Evolutionary conservation across 2,329 filamentous ascomycete genomes (phyloP), one percentile per base, ranked within the genome.

Genomic region (Colletotrichum noveboracense): DNA sequence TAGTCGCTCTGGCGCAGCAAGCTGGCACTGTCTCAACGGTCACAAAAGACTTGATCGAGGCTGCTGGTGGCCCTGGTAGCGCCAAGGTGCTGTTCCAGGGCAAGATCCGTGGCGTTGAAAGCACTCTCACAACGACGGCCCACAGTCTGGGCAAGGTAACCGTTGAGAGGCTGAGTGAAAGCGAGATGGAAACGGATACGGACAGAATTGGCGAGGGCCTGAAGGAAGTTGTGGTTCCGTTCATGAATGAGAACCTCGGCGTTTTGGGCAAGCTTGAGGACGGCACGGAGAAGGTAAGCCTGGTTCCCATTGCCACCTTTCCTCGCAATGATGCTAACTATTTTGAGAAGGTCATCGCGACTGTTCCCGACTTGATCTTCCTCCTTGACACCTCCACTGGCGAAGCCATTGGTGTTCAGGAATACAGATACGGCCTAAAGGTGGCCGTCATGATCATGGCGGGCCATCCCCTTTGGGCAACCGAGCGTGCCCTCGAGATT

Each of bases 51-150:
- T 76, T 82, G 7, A 77, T 88, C 82, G 28, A 85, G 82, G 79
- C 83, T 85, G 76, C 82, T 84, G 71, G 89, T 82, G 82, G 81
- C 78, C 24, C 75, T 1, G 73, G 76, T 10, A 78, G 75, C 4
- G 80, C 80, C 2, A 75, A 74, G 30, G 74, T 79, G 14, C 70
- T 82, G 5, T 82, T 81, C 70, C 76, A 77, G 24, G 81, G 81
- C 60, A 82, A 82, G 76, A 82, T 82, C 52, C 64, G 79, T 3
- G 71, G 69, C 1, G 79, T 81, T 0, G 79, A 81, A 61, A 87
- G 87, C 14, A 87, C 87, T 74, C 86, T 89, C 66, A 82, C 85
- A 21, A 81, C 81, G 4, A 87, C 87, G 18, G 88, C 88, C 66
- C 81, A 87, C 48, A 79, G 84, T 10, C 77, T 88, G 56, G 86